Conservation (phyloP, 306 rosid species). For the Ammopiptanthus mongolicus region DNA sequence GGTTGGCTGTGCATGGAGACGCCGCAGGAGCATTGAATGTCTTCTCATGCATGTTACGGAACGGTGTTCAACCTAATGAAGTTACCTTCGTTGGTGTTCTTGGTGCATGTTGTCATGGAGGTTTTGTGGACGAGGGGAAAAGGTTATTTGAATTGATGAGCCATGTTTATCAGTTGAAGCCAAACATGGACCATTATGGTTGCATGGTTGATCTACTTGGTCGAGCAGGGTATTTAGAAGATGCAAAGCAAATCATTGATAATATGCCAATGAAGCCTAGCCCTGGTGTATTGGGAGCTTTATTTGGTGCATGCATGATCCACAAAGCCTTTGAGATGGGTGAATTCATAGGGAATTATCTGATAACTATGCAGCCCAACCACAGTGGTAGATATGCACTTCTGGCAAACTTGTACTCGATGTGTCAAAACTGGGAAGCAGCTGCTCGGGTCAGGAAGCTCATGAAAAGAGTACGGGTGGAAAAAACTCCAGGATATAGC, state of each 20-base stretch:
- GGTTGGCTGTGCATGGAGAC: constrained; percentile 35
- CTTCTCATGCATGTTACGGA: constrained; percentile 33
- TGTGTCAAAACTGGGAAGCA: constrained; percentile 42
- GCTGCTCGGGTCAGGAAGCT: constrained; percentile 38
- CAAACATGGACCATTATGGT: constrained; percentile 42
- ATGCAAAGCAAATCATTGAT: constrained; percentile 34
- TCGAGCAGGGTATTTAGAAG: constrained; percentile 41
- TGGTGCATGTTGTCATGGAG: constrained; percentile 44
- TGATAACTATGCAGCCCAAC: constrained; percentile 27
- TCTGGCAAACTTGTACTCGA: constrained; percentile 34
- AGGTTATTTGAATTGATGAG: constrained; percentile 30
- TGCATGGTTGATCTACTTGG: constrained; percentile 49
- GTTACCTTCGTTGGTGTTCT: constrained; percentile 37
- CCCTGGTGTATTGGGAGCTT: constrained; percentile 30
- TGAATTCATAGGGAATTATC: constrained; percentile 27
- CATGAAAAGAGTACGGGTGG: constrained; percentile 33
- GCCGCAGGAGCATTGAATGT: constrained; percentile 25
- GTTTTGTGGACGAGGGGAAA: constrained; percentile 35
- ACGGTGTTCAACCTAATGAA: constrained; percentile 38
- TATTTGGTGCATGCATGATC: constrained; percentile 37
- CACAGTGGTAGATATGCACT: constrained; percentile 35
- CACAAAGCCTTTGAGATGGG: constrained; percentile 39
- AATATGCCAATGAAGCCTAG: constrained; percentile 43
- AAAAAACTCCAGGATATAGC: constrained; percentile 39
- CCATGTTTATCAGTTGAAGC: constrained; percentile 29